Percentiles rank a stretch among this genome's conserved stretches.
Conservation (phyloP, 345 rosid genomes). For the Eucalyptus globulus region DNA sequence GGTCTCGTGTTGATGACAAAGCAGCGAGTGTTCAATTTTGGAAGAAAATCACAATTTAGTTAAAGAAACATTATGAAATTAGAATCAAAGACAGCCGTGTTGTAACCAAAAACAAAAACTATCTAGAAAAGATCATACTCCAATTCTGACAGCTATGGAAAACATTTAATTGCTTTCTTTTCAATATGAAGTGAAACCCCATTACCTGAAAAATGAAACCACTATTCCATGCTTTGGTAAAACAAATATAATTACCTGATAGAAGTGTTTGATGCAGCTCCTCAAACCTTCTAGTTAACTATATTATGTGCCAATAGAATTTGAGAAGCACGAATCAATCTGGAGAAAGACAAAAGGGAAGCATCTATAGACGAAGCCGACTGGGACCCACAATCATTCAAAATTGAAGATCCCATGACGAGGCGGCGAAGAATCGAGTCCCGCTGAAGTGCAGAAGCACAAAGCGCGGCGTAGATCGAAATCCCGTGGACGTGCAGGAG, state of each 20-base stretch:
- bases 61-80: not conserved
- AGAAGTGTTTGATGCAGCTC: slow-evolving; percentile 56
- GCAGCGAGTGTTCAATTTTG: not conserved
- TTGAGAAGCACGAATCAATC: slow-evolving; percentile 33
- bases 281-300: slow-evolving; percentile 32
- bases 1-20: not conserved
- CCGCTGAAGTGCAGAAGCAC: slow-evolving; percentile 68
- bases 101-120: not conserved
- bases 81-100: not conserved
- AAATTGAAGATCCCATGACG: slow-evolving; percentile 61
- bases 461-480: slow-evolving; percentile 22
- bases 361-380: slow-evolving; percentile 40
- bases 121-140: not conserved
- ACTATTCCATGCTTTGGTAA: slow-evolving; percentile 25
- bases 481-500: slow-evolving; percentile 50
- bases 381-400: slow-evolving; percentile 51
- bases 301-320: slow-evolving; percentile 32
- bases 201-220: not conserved
- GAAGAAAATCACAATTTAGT: not conserved
- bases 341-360: slow-evolving; percentile 38
- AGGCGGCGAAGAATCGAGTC: slow-evolving; percentile 39
- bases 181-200: not conserved
- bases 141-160: not conserved
- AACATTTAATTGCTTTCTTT: not conserved
- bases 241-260: slow-evolving; percentile 49